Base-by-base conservation (phyloP, 495 filamentous ascomycete species). In the Platismatia glauca region DNA sequence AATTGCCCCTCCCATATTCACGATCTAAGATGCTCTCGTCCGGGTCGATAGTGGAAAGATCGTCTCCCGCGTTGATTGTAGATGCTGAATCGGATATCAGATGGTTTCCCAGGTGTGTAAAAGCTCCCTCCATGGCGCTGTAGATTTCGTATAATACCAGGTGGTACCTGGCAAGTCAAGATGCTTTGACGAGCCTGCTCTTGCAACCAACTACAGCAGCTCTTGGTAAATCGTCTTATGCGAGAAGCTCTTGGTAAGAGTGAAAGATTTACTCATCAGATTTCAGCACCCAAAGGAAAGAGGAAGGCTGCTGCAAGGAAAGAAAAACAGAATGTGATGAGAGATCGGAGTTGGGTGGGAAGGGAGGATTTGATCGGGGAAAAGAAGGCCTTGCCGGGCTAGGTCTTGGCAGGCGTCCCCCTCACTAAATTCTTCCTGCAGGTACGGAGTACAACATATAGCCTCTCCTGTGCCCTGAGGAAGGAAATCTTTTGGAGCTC, bases 51-150 rank as follows among this genome's bases (percentile, higher is more conserved):
- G 81, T 79, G 13, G 81, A 85, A 27, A 85, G 75, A 65, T 87
- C 81, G 72, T 89, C 87, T 58, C 81, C 86, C 58, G 84, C 85
- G 70, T 90, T 88, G 65, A 95, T 92, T 37, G 84, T 83, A 39
- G 84, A 83, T 33, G 82, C 82, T 29, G 84, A 87, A 71, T 89
- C 83, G 66, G 83, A 88, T 70, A 89, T 84, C 64, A 90, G 79
- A 74, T 91, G 87, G 72, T 91, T 92, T 60, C 87, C 89, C 55
- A 94, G 80, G 70, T 93, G 87, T 60, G 87, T 93, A 70, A 94
- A 94, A 60, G 89, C 88, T 70, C 86, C 88, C 72, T 91, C 88
- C 89, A 91, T 92, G 61, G 63, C 55, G 63, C 41, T 33, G 41
- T 38, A n/a, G 37, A 43, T 27, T 33, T 6, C 39, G 55, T 38